Evolutionary conservation across 1,139 yeast species (phyloP).

Genomic region (Candida albicans): DNA sequence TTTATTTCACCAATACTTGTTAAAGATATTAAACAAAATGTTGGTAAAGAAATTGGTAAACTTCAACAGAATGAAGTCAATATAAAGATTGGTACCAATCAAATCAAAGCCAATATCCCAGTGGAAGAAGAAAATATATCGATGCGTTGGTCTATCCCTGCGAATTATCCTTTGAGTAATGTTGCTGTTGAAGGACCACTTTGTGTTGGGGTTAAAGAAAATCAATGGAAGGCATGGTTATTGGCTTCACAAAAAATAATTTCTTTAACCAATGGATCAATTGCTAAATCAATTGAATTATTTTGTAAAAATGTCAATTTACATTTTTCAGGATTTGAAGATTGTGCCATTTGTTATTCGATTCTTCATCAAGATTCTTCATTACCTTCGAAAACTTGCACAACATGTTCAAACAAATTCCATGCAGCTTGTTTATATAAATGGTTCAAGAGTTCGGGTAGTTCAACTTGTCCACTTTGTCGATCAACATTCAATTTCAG

Average conservation of each 20-base stretch:
- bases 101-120: slow-evolving; percentile 69
- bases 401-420: slow-evolving; percentile 89
- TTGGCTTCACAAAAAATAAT: slow-evolving; percentile 84
- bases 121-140: slow-evolving; percentile 75
- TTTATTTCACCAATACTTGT: slow-evolving; percentile 67
- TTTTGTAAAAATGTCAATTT: slow-evolving; percentile 78
- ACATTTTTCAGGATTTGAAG: slow-evolving; percentile 91
- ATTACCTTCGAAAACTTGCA: slow-evolving; percentile 83
- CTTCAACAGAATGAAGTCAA: slow-evolving; percentile 53
- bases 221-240: slow-evolving; percentile 95
- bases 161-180: slow-evolving; percentile 31
- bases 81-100: slow-evolving; percentile 63
- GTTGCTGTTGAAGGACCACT: slow-evolving; percentile 70
- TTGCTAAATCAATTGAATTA: slow-evolving; percentile 77
- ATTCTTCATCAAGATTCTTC: slow-evolving; percentile 89
- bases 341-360: slow-evolving; percentile 95
- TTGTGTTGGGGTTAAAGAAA: slow-evolving; percentile 86
- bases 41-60: slow-evolving; percentile 38
- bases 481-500: slow-evolving; percentile 70
- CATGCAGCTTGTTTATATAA: slow-evolving; percentile 96
- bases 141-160: slow-evolving; percentile 15
- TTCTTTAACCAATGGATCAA: slow-evolving; percentile 73
- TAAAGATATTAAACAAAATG: slow-evolving; percentile 55
- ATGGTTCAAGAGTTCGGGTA: slow-evolving; percentile 95
- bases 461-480: slow-evolving; percentile 92